Evolutionary conservation across 495 filamentous ascomycete species (phyloP), one percentile per base, ranked within the genome.

Genomic region (Xylaria grammica): DNA sequence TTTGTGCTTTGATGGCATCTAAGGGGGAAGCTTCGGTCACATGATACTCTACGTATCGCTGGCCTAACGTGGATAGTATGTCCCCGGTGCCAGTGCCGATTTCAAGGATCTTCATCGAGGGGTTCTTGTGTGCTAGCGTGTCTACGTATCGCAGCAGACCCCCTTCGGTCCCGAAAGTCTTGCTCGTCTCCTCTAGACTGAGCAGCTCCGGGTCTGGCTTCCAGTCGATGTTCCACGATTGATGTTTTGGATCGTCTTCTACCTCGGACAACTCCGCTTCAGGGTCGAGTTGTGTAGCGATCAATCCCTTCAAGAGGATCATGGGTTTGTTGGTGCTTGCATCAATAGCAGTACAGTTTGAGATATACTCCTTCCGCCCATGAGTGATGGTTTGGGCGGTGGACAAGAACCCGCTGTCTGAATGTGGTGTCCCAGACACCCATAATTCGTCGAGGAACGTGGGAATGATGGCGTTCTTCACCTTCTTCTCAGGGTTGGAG

Each of bases 181-280:
- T 48, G 7, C 20, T 48, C 20, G 44, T 13, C 44, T 48, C 44
- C 19, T 48, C 20, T 48, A 24, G 19, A 24, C 44, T 48, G 3
- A 24, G 44, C 2, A 48, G 19, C 44, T 24, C 44, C 44, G 44
- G 44, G 8, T 48, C 44, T 24, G 44, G 44, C 44, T 48, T 48
- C 19, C 44, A 48, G 19, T 13, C 20, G 44, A 24, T 48, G 20
- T 48, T 48, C 44, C 44, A 24, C 24, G 44, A 48, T 48, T 22
- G 44, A 24, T 48, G 44, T 48, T 48, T 48, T 24, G 44, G 44
- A 10, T 48, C 44, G 9, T 48, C 44, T 4, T 48, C 44, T 48
- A 13, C 0, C 15, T 48, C 13, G 44, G 24, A 24, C 13, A 22
- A 13, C 20, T 48, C 8, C 44, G 11, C 20, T 48, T 48, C 44